These are phyloP conservation scores for Malus domestica DNA, from an alignment of 306 rosid species.

Conservation along the genomic window DNA sequence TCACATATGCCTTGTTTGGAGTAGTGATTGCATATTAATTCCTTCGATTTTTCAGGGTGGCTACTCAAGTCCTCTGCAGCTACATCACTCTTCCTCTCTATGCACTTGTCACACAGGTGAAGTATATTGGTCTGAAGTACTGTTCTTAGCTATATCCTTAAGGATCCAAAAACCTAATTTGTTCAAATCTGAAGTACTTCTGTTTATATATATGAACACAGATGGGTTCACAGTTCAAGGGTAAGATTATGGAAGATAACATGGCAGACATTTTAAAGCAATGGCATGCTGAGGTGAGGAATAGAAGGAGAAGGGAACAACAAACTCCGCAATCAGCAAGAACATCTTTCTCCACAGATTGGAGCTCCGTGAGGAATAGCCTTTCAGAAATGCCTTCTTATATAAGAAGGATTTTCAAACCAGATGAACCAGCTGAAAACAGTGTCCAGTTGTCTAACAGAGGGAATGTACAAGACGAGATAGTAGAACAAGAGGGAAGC, in stretches of 20 bases:
- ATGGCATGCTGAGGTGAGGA: conserved; percentile 33
- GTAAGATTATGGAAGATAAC: conserved; percentile 26
- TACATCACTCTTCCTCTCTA: conserved; percentile 39
- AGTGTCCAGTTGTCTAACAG: background rate
- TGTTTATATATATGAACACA: conserved; percentile 2
- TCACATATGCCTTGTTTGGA: background rate
- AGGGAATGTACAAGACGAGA: conserved; percentile 7
- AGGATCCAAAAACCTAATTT: background rate
- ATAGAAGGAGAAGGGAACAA: conserved; percentile 18
- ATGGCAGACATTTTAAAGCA: conserved; percentile 17
- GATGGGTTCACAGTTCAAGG: conserved; percentile 41
- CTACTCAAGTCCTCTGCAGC: conserved; percentile 31
- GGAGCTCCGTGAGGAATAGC: conserved; percentile 25
- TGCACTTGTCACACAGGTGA: conserved; percentile 41
- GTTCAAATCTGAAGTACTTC: background rate
- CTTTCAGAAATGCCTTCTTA: conserved; percentile 3
- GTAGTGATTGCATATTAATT: background rate
- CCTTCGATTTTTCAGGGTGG: conserved; percentile 15
- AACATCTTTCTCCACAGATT: conserved; percentile 16
- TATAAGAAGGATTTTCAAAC: background rate
- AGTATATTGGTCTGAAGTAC: background rate
- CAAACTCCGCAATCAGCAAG: conserved; percentile 2
- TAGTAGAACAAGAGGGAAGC: conserved; percentile 1
- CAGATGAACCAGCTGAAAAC: background rate
- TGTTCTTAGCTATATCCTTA: background rate